Base-by-base conservation (phyloP, 139 green algal genomes). In the Auxenochlorella pyrenoidosa region DNA sequence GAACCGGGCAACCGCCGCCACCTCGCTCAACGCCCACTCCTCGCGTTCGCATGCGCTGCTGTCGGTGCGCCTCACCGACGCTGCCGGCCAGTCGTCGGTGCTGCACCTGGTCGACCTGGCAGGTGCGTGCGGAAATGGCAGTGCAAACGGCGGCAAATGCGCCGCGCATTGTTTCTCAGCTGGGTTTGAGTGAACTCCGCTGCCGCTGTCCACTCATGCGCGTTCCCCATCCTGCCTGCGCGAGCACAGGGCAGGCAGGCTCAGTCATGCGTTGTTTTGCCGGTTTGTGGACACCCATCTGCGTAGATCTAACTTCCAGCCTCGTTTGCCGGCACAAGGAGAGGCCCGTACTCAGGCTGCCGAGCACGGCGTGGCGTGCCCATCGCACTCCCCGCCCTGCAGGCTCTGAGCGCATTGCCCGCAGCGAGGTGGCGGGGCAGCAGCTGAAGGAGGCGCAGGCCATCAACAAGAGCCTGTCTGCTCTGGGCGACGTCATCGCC, bases 401-500 rank as follows among this genome's bases (percentile, higher is more conserved):
- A 82, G 93, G 93, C 41, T 91, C 77, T 4, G 93, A 96, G 89
- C 89, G 93, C 65, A 86, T 96, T 30, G 81, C 51, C 12, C 73
- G 73, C 68, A 92, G 85, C 15, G 93, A 92, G 77, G 93, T 91
- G 32, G n/a, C 75, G 26, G 93, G 93, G 38, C 88, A 93, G 58
- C 87, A 93, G 71, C 88, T 95, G 43, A 92, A 92, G 79, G 96
- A 98, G 91, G 93, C 95, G 24, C 93, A 97, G 88, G 88, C 92
- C 88, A 98, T 98, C 94, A 98, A 98, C 94, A 96, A 96, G 88
- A 93, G 77, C 24, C 93, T 98, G 58, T 91, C 84, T 1, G 94
- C 95, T 16, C 86, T 98, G 81, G 94, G 94, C 15, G 94, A 96
- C 71, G 94, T 96, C 51, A 95, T 96, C 38, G 28, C 79, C 21